Base-by-base conservation (phyloP, 495 filamentous ascomycete genomes). In the Aspergillus avenaceus region DNA sequence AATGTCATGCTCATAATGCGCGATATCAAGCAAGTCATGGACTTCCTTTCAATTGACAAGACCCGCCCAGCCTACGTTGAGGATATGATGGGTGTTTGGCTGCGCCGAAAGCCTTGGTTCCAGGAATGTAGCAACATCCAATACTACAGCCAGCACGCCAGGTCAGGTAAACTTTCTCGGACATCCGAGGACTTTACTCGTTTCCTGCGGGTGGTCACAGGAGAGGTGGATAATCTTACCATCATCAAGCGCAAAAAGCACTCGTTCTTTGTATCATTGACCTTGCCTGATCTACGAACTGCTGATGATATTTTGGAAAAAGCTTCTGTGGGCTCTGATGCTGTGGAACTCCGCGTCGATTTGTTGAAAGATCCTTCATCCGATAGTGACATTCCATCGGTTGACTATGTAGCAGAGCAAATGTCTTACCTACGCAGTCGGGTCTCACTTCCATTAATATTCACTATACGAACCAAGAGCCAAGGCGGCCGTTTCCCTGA, bases 401-500 rank as follows among this genome's bases (percentile, higher is more conserved):
- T 79, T 9, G 88, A 95, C 47, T 96, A 85, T 52, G 80, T 97
- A 25, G 79, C 83, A 27, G 82, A 85, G 37, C 91, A 97, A 57
- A 74, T 97, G 23, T 83, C 92, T 2, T 76, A 91, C 45, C 78
- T 97, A 9, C 82, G 91, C 41, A 83, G 83, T 14, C 76, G 75
- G 13, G 82, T 83, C n/a, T 73, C 82, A n/a, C 73, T 95, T 14
- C 93, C 93, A 14, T 71, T 97, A 13, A 91, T 99, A 58, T 99
- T 95, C 74, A 97, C 93, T 1, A 77, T 99, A 8, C 84, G 93
- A 16, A 96, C 90, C 3, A 72, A 81, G 52, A 82, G 82, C 49
- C 93, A 98, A 67, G 93, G 93, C 8, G 93, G 93, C 28, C 82
- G 77, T 50, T 97, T 96, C 71, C 90, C 87, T 0, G 90, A 97